Evolutionary conservation across 164 flowering plant species (phyloP), one percentile per base, ranked within the genome.

Genomic region (Sedum album): DNA sequence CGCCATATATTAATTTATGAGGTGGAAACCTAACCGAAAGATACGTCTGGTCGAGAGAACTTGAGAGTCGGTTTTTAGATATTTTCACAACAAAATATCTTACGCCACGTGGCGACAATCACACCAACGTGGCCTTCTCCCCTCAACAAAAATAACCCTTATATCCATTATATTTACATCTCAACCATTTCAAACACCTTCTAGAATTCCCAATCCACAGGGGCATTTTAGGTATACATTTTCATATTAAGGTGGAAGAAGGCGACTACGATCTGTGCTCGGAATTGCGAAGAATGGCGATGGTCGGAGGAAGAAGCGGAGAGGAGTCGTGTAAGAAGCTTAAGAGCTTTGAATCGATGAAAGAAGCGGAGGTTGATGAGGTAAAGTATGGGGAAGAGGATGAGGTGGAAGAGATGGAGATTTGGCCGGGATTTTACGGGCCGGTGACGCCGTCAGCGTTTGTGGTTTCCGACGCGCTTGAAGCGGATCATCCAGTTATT

Each of bases 381-480:
- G 48, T 38, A 0, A 73, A 44, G 17, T 77, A 72, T 35, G 79
- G n/a, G n/a, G 38, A 35, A 35, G 38, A 35, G 38, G 3, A 70
- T 23, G 74, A 62, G 76, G 41, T 4, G 69, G 35, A 65, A 63
- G 85, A 75, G 72, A 72, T 82, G 31, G 65, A 77, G 4, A 14
- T 78, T 68, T 71, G 76, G 72, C 76, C 72, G 0, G 84, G 83
- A 60, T 81, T 81, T 70, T 82, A 73, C 73, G 80, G 76, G 49
- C 89, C 92, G 7, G 74, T 69, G 64, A 74, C 78, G 2, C 92
- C 92, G 17, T 69, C 93, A 1, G 77, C 96, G 20, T 81, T 89
- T 65, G 90, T 89, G 5, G 97, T 91, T 17, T 83, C 93, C 10
- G 97, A 91, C 72, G 93, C 90, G 60, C 67, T 83, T 20, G 97